These are phyloP conservation scores for Xylaria cubensis DNA, from an alignment of 495 filamentous ascomycete species.

Conservation along the genomic window DNA sequence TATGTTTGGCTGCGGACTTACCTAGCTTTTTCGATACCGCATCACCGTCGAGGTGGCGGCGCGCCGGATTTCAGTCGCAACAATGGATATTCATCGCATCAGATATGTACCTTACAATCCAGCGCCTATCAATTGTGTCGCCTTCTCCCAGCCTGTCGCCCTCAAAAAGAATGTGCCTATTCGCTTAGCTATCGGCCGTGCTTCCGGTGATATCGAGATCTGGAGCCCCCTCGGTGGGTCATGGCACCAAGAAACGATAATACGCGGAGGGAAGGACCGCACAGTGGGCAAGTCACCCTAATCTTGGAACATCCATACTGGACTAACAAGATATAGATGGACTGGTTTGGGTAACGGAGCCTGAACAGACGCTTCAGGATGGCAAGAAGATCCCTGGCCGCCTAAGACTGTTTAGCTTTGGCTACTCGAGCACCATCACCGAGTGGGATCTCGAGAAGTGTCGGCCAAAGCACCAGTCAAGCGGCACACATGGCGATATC, in stretches of 20 bases:
- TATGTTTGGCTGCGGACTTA: neutral
- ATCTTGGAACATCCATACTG: neutral
- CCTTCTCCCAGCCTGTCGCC: conserved; percentile 83
- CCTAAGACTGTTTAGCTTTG: conserved; percentile 93
- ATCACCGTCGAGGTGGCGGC: conserved; percentile 14
- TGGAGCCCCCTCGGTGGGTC: conserved; percentile 89
- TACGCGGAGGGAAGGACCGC: conserved; percentile 82
- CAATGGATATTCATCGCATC: conserved; percentile 96
- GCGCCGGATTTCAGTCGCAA: conserved; percentile 26
- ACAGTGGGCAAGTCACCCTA: conserved; percentile 22
- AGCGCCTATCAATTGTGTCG: conserved; percentile 90
- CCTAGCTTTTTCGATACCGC: neutral
- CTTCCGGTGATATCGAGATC: conserved; percentile 96
- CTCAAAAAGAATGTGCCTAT: conserved; percentile 59
- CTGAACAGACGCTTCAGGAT: conserved; percentile 67
- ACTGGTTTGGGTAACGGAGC: conserved; percentile 89
- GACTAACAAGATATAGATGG: conserved; percentile 71
- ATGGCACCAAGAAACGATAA: conserved; percentile 89
- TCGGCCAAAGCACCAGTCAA: conserved; percentile 76
- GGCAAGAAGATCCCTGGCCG: conserved; percentile 69
- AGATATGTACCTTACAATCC: conserved; percentile 96
- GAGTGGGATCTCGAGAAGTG: conserved; percentile 92
- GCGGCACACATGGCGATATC: conserved; percentile 93
- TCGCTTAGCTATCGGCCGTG: conserved; percentile 88
- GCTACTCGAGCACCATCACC: conserved; percentile 87